Evolutionary conservation across 108 stramenopile species (phyloP).

Genomic region (Cyclotella cryptica): DNA sequence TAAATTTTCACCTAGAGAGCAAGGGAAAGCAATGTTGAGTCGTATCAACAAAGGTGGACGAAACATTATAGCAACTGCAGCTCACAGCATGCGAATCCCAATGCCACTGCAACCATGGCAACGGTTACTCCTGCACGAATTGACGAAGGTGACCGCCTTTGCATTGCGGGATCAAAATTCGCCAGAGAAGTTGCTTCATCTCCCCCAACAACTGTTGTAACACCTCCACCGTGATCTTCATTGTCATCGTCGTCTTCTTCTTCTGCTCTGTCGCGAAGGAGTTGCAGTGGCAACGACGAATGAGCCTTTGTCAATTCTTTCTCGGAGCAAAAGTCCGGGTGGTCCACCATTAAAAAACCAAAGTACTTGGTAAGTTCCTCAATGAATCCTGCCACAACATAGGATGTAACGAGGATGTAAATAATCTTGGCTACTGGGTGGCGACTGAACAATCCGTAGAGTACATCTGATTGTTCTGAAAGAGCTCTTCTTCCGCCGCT

Average conservation of each 20-base stretch:
- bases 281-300: constrained; percentile 15
- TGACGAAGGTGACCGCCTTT: constrained; percentile 37
- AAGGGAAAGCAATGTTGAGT: background rate
- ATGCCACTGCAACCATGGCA: constrained; percentile 82
- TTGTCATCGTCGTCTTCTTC: constrained; percentile 35
- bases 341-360: constrained; percentile 76
- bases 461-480: constrained; percentile 30
- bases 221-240: constrained; percentile 23
- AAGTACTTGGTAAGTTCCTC: constrained; percentile 88
- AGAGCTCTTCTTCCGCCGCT: constrained; percentile 21
- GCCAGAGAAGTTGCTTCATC: constrained; percentile 12
- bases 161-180: constrained; percentile 31
- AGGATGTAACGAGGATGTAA: constrained; percentile 64
- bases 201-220: constrained; percentile 19
- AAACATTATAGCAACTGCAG: too few relatives aligned
- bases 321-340: constrained; percentile 79
- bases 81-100: constrained; percentile 84
- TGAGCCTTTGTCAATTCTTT: constrained; percentile 64
- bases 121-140: constrained; percentile 70
- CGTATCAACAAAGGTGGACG: background rate
- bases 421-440: constrained; percentile 71
- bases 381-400: constrained; percentile 70
- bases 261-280: constrained; percentile 20
- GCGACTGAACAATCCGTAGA: constrained; percentile 45
- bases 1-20: constrained; percentile 64